Conservation (phyloP, 2,329 filamentous ascomycete species). For the Aureobasidium pullulans region DNA sequence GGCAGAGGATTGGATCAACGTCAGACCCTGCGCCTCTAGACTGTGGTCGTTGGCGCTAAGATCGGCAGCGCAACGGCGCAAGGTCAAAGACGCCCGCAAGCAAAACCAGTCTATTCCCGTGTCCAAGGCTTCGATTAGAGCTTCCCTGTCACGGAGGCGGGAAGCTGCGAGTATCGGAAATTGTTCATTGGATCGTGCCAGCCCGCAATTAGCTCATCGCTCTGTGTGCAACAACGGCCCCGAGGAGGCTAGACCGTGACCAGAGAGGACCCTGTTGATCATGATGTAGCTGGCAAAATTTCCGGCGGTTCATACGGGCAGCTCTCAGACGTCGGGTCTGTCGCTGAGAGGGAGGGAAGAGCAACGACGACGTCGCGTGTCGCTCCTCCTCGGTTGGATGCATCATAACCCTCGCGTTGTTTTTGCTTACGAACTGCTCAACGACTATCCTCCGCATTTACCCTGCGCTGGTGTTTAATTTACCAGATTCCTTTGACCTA, state of each 20-base stretch:
- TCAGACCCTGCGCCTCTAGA: constrained; percentile 16
- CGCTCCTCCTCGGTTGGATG: background rate
- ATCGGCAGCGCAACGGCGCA: constrained; percentile 1
- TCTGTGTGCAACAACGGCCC: background rate
- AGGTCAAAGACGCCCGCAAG: background rate
- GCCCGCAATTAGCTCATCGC: constrained; percentile 10
- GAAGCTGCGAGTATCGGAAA: background rate
- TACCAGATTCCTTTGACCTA: background rate
- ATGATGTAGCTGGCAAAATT: constrained; percentile 6
- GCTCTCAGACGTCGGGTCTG: background rate
- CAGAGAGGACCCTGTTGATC: constrained; percentile 9
- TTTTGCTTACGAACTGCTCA: background rate
- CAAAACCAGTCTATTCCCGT: background rate
- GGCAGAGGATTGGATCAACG: constrained; percentile 13
- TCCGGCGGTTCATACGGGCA: background rate
- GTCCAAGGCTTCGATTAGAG: background rate
- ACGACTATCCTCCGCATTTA: background rate
- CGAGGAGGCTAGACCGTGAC: background rate
- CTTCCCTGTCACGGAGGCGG: background rate
- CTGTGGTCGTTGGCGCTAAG: background rate
- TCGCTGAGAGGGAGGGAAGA: background rate
- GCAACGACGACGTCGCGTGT: background rate
- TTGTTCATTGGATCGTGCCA: background rate
- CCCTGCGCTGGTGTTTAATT: background rate
- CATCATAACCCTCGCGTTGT: background rate